Base-by-base conservation (phyloP, 108 stramenopile genomes). In the Phaeodactylum tricornutum region DNA sequence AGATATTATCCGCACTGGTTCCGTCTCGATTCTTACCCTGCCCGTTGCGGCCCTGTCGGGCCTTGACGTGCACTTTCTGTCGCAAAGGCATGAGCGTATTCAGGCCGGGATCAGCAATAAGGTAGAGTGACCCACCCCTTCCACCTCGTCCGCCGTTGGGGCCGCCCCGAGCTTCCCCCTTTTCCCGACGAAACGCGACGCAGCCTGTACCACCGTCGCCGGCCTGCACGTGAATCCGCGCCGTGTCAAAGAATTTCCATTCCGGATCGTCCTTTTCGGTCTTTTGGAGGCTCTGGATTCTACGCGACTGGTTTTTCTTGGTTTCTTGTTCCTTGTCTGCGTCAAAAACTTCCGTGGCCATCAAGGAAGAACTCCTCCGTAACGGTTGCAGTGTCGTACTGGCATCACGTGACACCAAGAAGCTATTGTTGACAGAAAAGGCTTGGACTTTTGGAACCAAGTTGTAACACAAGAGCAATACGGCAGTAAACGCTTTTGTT, bases 201-300 rank as follows among this genome's bases (percentile, higher is more conserved):
- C 94, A 96, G 23, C 96, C 96, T 47, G 93, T 89, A 0, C 96
- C 96, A 15, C 96, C 96, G 49, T 72, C 62, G 35, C 96, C 96
- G 21, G 84, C 94, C 29, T 73, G 62, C 20, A 95, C 96, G 59
- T 94, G 83, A 19, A 87, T 38, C 0, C 80, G 78, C 6, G 85
- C 85, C 29, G 91, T 87, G 51, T 92, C 91, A 66, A 92, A 92
- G 66, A 92, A 92, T 72, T 87, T 79, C 83, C 85, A 92, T 72
- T 92, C 90, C 31, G 72, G 74, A 45, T 81, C 84, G 49, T 81
- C 65, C 36, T 48, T 48, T 14, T 48, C 32, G 47, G 15, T 48
- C 24, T 23, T 26, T 22, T 48, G 6, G n/a, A 3, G 26, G 3
- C 4, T 30, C 29, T 5, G 5, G 9, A n/a, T 40, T 40, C 38